Percentiles rank a stretch among this genome's conserved stretches.
These are phyloP conservation scores for Paecilomyces formosus DNA, from an alignment of 2,329 filamentous ascomycete genomes.

Conservation along the genomic window DNA sequence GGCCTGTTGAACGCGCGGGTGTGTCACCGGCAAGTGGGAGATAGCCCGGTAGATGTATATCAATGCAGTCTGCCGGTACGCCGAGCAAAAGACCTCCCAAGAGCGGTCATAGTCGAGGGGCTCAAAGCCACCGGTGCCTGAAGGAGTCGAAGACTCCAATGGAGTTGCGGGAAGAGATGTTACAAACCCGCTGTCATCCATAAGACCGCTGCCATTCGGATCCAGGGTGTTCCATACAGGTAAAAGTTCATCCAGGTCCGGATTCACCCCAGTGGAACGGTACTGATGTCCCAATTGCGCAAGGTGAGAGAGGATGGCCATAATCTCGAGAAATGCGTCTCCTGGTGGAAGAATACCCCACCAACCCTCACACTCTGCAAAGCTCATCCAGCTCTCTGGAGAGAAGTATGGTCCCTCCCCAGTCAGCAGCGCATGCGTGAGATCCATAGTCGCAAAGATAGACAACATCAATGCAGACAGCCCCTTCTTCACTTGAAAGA, in stretches of 20 bases:
- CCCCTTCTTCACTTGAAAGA: slow-evolving; percentile 7
- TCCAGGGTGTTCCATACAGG: slow-evolving; percentile 2
- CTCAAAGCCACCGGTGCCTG: slow-evolving; percentile 1
- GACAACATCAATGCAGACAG: slow-evolving; percentile 30
- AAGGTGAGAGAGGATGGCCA: slow-evolving; percentile 9
- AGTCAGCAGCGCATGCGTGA: slow-evolving; percentile 36
- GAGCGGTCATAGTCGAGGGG: slow-evolving; percentile 24
- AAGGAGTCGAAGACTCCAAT: not conserved
- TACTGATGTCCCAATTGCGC: slow-evolving; percentile 5
- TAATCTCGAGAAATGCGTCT: slow-evolving; percentile 8
- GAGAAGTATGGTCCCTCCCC: slow-evolving; percentile 32
- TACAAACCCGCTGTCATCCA: not conserved
- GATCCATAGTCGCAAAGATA: slow-evolving; percentile 38
- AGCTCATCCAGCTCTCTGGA: slow-evolving; percentile 30
- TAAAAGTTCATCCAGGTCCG: not conserved
- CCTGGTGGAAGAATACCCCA: slow-evolving; percentile 25
- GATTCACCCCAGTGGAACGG: not conserved
- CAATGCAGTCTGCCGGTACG: slow-evolving; percentile 36
- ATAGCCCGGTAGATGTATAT: slow-evolving; percentile 39
- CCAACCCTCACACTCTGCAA: slow-evolving; percentile 36
- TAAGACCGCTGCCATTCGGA: not conserved
- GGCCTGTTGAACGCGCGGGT: slow-evolving; percentile 33
- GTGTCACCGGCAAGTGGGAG: slow-evolving; percentile 30
- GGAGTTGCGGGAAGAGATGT: not conserved
- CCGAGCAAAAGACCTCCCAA: slow-evolving; percentile 27